Base-by-base conservation (phyloP, 1,139 yeast genomes). In the Debaryomycetaceae sp. region DNA sequence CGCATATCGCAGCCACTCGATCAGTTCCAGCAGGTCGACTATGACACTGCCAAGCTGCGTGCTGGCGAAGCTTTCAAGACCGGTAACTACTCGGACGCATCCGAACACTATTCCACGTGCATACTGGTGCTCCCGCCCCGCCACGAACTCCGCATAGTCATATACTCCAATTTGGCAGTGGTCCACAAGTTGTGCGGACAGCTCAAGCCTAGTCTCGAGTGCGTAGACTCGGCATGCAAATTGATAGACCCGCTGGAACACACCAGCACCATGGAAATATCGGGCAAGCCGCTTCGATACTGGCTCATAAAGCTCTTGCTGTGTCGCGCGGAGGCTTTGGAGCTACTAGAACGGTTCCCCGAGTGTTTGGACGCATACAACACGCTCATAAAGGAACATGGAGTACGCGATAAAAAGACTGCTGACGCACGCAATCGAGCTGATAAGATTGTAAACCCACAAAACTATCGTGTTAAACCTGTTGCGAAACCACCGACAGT, bases 391-490 rank as follows among this genome's bases (percentile, higher is more conserved):
- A 68, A 72, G 33, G 70, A 73, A 32, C 43, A 51, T 27, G 95
- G 95, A 0, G 70, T 69, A 18, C 69, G 76, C 3, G 73, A 75
- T 23, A 73, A 76, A 36, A 62, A 69, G 27, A 62, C 76, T 1
- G 59, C 87, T 66, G 95, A 83, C 32, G 95, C 92, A 4, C 83
- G 75, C 46, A 67, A 92, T 44, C 66, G 98, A 35, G 82, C 95
- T 34, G 71, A 69, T 36, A 68, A 69, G 19, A 72, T 77, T 2
- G 54, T 85, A 15, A 65, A 74, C 32, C 85, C 85, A 2, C 41
- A 34, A 4, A 40, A 40, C 22, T 35, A 40, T 25, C 35, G 30
- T 26, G 43, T 53, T 2, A 39, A 37, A 25, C 46, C 48, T 5
- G 19, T 28, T n/a, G 35, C 48, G 30, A 32, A 30, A 7, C 35